Evolutionary conservation across 164 flowering plant genomes (phyloP).

Genomic region (Liquidambar formosana): DNA sequence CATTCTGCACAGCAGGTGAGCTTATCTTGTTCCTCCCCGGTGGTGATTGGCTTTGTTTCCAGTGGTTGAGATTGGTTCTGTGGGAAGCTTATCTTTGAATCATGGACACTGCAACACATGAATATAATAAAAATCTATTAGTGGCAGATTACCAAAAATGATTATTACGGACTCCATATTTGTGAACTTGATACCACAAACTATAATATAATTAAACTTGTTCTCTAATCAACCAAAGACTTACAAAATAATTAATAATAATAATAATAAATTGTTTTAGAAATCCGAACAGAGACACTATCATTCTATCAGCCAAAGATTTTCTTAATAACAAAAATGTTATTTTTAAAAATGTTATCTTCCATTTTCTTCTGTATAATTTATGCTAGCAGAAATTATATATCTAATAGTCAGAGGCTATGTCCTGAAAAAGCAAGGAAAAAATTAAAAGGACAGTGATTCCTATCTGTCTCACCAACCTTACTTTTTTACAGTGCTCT

Average conservation of each 20-base stretch:
- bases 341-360: no score
- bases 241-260: no score
- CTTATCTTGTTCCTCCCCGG: slow-evolving; percentile 51
- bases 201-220: no score
- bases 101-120: slow-evolving; percentile 44
- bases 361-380: background rate
- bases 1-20: slow-evolving; percentile 75
- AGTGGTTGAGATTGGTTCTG: slow-evolving; percentile 31
- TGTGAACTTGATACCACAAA: no score
- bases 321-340: no score
- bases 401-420: slow-evolving; percentile 20
- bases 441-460: slow-evolving; percentile 28
- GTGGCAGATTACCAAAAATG: no score
- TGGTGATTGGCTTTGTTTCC: slow-evolving; percentile 36
- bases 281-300: no score
- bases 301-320: no score
- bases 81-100: slow-evolving; percentile 39
- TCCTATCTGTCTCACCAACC: slow-evolving; percentile 28
- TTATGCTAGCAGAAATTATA: slow-evolving; percentile 14
- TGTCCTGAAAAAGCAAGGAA: slow-evolving; percentile 32
- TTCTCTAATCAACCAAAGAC: no score
- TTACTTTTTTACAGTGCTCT: slow-evolving; percentile 35
- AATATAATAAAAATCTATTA: background rate
- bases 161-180: no score
- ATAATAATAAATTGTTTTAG: no score